A percentile compares a stretch with the other conserved stretches of the same genome.
These are phyloP conservation scores for Coemansia sp. DNA, from an alignment of 192 early-diverging fungal species.

Conservation along the genomic window DNA sequence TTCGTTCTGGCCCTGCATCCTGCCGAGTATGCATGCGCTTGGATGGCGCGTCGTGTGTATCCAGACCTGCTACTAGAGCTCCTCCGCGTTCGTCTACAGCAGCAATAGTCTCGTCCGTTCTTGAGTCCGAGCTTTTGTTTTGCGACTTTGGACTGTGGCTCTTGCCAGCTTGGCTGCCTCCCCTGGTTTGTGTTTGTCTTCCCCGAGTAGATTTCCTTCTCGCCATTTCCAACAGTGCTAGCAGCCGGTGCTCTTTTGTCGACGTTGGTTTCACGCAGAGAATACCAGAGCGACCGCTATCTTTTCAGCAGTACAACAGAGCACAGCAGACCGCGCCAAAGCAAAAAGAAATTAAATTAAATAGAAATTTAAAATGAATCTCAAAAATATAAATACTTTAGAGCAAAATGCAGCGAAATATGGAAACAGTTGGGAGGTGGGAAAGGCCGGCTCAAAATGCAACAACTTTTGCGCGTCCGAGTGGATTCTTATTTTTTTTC, in stretches of 20 bases:
- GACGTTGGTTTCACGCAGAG: conserved; percentile 2
- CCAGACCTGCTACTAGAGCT: neutral
- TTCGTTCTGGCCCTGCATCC: conserved; percentile 33
- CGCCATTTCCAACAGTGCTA: neutral
- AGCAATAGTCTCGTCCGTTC: neutral
- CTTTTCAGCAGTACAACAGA: neutral
- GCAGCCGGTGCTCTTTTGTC: conserved; percentile 2
- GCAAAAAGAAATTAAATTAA: conserved; percentile 11
- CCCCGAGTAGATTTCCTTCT: neutral
- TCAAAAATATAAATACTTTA: neutral
- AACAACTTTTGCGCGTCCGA: neutral
- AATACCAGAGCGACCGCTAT: neutral
- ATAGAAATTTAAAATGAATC: conserved; percentile 9
- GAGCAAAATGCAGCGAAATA: conserved; percentile 6
- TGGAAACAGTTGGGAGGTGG: conserved; percentile 5
- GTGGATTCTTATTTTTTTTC: neutral
- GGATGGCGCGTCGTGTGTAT: neutral
- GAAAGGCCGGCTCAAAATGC: neutral
- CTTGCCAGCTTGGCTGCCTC: neutral
- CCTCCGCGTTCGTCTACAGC: neutral
- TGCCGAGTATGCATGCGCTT: conserved; percentile 43
- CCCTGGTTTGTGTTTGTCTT: neutral
- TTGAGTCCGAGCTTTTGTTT: neutral
- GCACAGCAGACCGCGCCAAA: neutral
- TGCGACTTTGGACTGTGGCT: neutral